Conservation (phyloP, 2,329 filamentous ascomycete genomes). For the Fusarium annulatum region DNA sequence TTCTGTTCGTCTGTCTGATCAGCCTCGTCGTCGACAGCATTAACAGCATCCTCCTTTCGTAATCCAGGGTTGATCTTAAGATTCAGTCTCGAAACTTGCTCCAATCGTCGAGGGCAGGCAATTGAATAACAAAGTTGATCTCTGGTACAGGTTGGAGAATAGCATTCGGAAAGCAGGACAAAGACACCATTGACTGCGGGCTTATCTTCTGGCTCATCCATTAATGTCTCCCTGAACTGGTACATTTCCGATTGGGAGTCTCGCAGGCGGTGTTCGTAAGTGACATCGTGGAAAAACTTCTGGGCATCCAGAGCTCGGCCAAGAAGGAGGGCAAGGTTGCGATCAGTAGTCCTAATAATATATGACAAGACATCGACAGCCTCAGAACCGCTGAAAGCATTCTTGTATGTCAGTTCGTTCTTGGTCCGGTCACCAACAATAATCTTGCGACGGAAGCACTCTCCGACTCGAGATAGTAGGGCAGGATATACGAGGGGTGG, state of each 20-base stretch:
- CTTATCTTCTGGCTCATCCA: slow-evolving; percentile 82
- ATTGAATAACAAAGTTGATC: slow-evolving; percentile 98
- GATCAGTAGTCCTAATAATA: slow-evolving; percentile 96
- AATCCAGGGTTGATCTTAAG: slow-evolving; percentile 92
- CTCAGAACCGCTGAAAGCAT: slow-evolving; percentile 94
- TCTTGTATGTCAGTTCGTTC: slow-evolving; percentile 97
- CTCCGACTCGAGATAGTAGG: slow-evolving; percentile 89
- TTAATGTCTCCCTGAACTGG: slow-evolving; percentile 92
- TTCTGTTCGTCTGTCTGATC: slow-evolving; percentile 96
- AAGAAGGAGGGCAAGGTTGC: slow-evolving; percentile 90
- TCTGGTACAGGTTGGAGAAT: slow-evolving; percentile 95
- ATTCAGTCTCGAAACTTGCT: slow-evolving; percentile 94
- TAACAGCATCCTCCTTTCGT: slow-evolving; percentile 69
- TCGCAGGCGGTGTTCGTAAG: slow-evolving; percentile 93
- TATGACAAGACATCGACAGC: slow-evolving; percentile 95
- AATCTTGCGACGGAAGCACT: slow-evolving; percentile 91
- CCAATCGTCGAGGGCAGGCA: slow-evolving; percentile 89
- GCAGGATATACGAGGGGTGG: slow-evolving; percentile 94
- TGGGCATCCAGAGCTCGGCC: slow-evolving; percentile 95
- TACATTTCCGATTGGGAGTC: slow-evolving; percentile 97
- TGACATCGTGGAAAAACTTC: slow-evolving; percentile 99
- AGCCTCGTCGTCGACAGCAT: slow-evolving; percentile 79
- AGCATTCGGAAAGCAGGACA: slow-evolving; percentile 94
- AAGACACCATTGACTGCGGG: slow-evolving; percentile 91
- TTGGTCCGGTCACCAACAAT: slow-evolving; percentile 89